Conservation (phyloP, 2,329 filamentous ascomycete genomes). For the Penicillium sp. region DNA sequence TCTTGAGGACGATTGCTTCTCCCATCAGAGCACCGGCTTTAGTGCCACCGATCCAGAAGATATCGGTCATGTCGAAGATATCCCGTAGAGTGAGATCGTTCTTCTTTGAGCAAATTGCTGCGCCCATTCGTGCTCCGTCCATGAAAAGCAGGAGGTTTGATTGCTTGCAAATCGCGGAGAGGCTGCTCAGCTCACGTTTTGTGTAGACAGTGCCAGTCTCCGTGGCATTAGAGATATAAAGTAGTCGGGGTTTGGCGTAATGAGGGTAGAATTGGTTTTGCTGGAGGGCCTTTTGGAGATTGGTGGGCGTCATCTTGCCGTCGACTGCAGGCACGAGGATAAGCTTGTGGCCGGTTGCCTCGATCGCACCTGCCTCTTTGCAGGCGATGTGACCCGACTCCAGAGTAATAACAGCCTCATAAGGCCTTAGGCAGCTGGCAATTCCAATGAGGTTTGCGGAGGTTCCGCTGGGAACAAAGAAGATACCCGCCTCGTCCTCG, state of each 20-base stretch:
- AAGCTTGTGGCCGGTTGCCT: conserved; percentile 54
- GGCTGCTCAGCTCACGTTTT: conserved; percentile 42
- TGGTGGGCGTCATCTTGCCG: conserved; percentile 50
- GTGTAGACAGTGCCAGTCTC: conserved; percentile 54
- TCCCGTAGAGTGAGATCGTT: conserved; percentile 50
- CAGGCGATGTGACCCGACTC: conserved; percentile 53
- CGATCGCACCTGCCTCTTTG: conserved; percentile 53
- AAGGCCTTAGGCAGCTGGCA: conserved; percentile 51
- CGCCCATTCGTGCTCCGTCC: conserved; percentile 51
- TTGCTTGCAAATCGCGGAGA: conserved; percentile 47
- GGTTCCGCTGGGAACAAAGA: conserved; percentile 55
- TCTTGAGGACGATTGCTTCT: conserved; percentile 53
- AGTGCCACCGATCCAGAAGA: conserved; percentile 58
- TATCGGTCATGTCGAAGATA: conserved; percentile 50
- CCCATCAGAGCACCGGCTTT: conserved; percentile 54
- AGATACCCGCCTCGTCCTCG: conserved; percentile 47
- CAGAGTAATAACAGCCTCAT: conserved; percentile 54
- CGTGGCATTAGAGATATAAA: conserved; percentile 55
- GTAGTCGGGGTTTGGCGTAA: conserved; percentile 53
- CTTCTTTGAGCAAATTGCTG: conserved; percentile 44
- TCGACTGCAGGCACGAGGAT: conserved; percentile 49
- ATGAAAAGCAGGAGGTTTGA: conserved; percentile 48
- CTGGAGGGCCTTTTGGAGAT: conserved; percentile 46
- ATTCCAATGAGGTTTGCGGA: conserved; percentile 56
- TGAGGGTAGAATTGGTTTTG: conserved; percentile 55